Base-by-base conservation (phyloP, 2,329 filamentous ascomycete genomes). In the Byssothecium circinans region DNA sequence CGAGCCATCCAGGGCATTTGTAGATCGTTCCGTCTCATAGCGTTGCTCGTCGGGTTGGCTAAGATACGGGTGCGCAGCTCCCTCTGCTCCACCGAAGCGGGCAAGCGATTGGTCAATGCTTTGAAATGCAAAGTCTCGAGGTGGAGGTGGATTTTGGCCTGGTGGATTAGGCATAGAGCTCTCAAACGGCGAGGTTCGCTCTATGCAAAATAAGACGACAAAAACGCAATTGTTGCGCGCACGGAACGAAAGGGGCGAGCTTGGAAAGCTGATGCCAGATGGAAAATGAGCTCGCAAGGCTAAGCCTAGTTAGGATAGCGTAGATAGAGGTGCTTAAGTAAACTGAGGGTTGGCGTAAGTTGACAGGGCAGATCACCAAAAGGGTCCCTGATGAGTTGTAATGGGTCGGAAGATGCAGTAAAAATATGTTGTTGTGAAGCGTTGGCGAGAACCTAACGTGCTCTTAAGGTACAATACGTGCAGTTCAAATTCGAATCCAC, bases 151-250 rank as follows among this genome's bases (percentile, higher is more conserved):
- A 45, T 52, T 49, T 34, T n/a, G n/a, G n/a, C n/a, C n/a, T n/a
- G n/a, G n/a, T n/a, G 58, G 60, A 52, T 65, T 60, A 47, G 62
- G 60, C 67, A 70, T 70, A 49, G 52, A 54, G 54, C 53, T 51
- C 49, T 40, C 53, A 54, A 47, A 45, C 47, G 40, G 33, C 25
- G 36, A 38, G 44, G 44, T 29, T 41, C 22, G 47, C 52, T 41
- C 41, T 40, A 43, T 52, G 45, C 53, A 54, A 25, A 10, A 59
- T 51, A 53, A 50, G 53, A 38, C 48, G 41, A 32, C 18, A 41
- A 40, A 36, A 46, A 29, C 36, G 37, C 43, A 15, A 41, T 45
- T 44, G 39, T 37, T 45, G 47, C 34, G 38, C 42, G 20, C 38
- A 23, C 20, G 46, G 43, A 43, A 29, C 33, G 37, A 40, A 35